Base-by-base conservation (phyloP, 495 filamentous ascomycete species). In the Aspergillus kassunensis region DNA sequence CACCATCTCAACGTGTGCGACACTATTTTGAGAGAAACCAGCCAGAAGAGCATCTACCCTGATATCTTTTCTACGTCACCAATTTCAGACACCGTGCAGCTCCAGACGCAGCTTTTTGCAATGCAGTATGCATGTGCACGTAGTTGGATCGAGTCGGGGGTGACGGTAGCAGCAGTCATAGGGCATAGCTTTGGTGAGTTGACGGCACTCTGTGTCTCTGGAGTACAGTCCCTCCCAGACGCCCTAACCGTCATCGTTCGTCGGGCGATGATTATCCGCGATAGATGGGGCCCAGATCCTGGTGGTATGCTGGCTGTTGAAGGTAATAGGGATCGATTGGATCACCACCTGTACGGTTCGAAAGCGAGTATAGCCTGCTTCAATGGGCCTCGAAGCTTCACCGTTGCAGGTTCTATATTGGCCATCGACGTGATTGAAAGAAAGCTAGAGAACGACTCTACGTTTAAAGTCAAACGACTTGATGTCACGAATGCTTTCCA, bases 401-500 rank as follows among this genome's bases (percentile, higher is more conserved):
- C 72, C 0, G 49, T 80, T 6, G 76, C 73, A 3, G 80, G 80
- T 0, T 50, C 69, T 20, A 63, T 49, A 1, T 46, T 53, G 0
- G 64, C 67, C 0, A 70, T 78, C 15, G 65, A 72, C 24, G 55
- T 57, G 1, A 37, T 57, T 5, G 48, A 56, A 20, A 29, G 18
- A 6, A 49, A 25, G 9, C 29, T 55, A 6, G 44, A 40, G 12
- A 16, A 2, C 6, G 18, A 46, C 57, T 13, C 55, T 4, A 9
- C 49, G 9, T 52, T 78, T 23, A 59, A 60, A 33, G 51, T 39
- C 27, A 78, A 77, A 55, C 60, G 61, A 33, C 57, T 81, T 3
- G 62, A 69, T 27, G 74, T 77, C 12, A 76, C 75, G 1, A 72
- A 83, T 53, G 79, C 73, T 0, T 83, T 79, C 53, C 80, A 83